These are phyloP conservation scores for Raphanus hybrid DNA, from an alignment of 441 rosid species.

Conservation along the genomic window DNA sequence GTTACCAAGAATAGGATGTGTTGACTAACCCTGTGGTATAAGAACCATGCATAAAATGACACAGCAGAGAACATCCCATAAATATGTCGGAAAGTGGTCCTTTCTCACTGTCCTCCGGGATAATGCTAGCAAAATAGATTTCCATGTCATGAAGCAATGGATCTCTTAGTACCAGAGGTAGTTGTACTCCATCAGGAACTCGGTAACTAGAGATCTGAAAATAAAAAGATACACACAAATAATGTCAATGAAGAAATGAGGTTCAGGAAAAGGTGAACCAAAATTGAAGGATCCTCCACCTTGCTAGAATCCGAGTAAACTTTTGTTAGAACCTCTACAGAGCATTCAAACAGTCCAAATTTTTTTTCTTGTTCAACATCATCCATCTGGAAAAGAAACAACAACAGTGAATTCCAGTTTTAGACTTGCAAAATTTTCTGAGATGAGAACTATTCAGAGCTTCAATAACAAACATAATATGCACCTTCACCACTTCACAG, in stretches of 20 bases:
- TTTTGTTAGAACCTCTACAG: slow-evolving; percentile 78
- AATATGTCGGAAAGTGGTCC: slow-evolving; percentile 70
- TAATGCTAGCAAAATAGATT: slow-evolving; percentile 54
- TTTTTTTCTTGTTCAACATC: slow-evolving; percentile 55
- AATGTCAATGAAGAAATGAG: slow-evolving; percentile 29
- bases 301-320: slow-evolving; percentile 49
- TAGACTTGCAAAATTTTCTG: slow-evolving; percentile 24
- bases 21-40: slow-evolving; percentile 63
- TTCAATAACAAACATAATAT: slow-evolving; percentile 35
- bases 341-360: slow-evolving; percentile 75
- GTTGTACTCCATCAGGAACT: slow-evolving; percentile 55
- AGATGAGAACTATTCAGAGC: slow-evolving; percentile 28
- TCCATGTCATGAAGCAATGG: slow-evolving; percentile 83
- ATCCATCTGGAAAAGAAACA: slow-evolving; percentile 53
- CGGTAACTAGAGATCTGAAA: slow-evolving; percentile 57
- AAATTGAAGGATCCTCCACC: slow-evolving; percentile 21
- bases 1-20: slow-evolving; percentile 30
- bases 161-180: slow-evolving; percentile 79
- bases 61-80: slow-evolving; percentile 67
- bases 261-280: slow-evolving; percentile 26
- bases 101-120: slow-evolving; percentile 53
- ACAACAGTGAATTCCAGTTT: slow-evolving; percentile 35
- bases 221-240: slow-evolving; percentile 19
- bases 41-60: slow-evolving; percentile 77
- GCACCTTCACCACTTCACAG: slow-evolving; percentile 58